Evolutionary conservation across 352 stramenopile genomes (phyloP), one percentile per base, ranked within the genome.

Genomic region (Phytophthora cajani): DNA sequence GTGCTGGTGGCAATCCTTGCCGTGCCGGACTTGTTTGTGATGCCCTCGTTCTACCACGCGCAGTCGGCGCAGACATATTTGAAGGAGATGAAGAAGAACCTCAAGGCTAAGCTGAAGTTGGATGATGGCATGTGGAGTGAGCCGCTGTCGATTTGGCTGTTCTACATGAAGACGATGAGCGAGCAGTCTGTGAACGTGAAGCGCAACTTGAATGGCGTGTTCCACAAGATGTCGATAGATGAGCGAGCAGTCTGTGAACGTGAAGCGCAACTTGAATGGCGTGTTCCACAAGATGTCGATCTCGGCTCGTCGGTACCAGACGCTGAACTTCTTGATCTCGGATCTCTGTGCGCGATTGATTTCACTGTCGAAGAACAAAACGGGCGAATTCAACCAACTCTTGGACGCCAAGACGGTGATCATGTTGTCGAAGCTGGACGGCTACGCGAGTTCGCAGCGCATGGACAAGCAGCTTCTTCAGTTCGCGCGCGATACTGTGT

Each of bases 1-100:
- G 81, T 96, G 21, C 57, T 96, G 9, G 84, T 87, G 8, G 74
- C 85, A 12, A 81, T 93, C 44, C 67, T 96, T 11, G 74, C 85
- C 12, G 82, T 84, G 7, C 87, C 86, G 2, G 86, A 95, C 54
- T 53, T 96, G 14, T 93, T 91, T 64, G 47, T 92, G 10, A 81
- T 88, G 75, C 89, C 89, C 10, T 96, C 89, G 14, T 93, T 90
- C 68, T 96, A 92, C 62, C 89, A 96, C 46, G 74, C 72, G 11
- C 59, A 82, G 17, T 92, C 84, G n/a, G 72, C 86, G 1, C 73
- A 77, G 33, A 78, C 77, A 6, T 96, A 90, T 60, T 59, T 94
- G 49, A 71, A 81, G 12, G 89, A 94, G 57, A 95, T 96, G 89
- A 94, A 89, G 67, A 71, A 77, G 8, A 91, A 85, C 42, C 61